These are phyloP conservation scores for Aspergillus ruber DNA, from an alignment of 2,329 filamentous ascomycete genomes.

Conservation along the genomic window DNA sequence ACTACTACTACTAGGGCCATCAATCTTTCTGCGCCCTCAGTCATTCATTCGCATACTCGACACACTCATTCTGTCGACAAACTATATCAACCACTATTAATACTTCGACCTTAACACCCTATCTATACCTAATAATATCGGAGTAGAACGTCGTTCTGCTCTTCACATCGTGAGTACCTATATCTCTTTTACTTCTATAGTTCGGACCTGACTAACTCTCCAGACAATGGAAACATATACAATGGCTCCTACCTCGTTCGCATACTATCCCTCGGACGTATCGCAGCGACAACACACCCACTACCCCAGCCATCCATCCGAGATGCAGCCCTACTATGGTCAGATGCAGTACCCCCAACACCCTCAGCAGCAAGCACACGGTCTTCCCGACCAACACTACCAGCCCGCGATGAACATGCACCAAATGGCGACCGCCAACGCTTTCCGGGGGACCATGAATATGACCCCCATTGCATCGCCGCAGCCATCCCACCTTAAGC, in stretches of 20 bases:
- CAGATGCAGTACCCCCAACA: slow-evolving; percentile 23
- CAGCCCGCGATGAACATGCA: slow-evolving; percentile 40
- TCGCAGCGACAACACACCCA: slow-evolving; percentile 69
- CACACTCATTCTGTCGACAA: slow-evolving; percentile 12
- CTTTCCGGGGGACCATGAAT: slow-evolving; percentile 35
- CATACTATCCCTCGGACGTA: slow-evolving; percentile 78
- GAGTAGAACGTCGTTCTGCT: not conserved
- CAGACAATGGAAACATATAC: slow-evolving; percentile 59
- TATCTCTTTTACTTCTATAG: not conserved
- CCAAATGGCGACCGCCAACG: slow-evolving; percentile 38
- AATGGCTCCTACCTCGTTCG: slow-evolving; percentile 65
- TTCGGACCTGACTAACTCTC: not conserved
- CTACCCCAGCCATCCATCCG: slow-evolving; percentile 61
- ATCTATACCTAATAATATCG: not conserved
- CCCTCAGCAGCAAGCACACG: slow-evolving; percentile 12
- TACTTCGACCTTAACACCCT: not conserved
- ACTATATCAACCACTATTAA: not conserved
- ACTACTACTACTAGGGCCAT: slow-evolving; percentile 1
- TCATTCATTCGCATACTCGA: slow-evolving; percentile 33
- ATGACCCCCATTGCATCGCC: slow-evolving; percentile 69
- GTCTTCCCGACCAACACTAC: slow-evolving; percentile 24
- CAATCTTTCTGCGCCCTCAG: slow-evolving; percentile 25
- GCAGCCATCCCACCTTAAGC: slow-evolving; percentile 67
- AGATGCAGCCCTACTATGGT: slow-evolving; percentile 41
- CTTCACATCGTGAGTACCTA: not conserved